phyloP scores from a whole-genome alignment of 2,329 filamentous ascomycete genomes.

The Alternaria solani region DNA sequence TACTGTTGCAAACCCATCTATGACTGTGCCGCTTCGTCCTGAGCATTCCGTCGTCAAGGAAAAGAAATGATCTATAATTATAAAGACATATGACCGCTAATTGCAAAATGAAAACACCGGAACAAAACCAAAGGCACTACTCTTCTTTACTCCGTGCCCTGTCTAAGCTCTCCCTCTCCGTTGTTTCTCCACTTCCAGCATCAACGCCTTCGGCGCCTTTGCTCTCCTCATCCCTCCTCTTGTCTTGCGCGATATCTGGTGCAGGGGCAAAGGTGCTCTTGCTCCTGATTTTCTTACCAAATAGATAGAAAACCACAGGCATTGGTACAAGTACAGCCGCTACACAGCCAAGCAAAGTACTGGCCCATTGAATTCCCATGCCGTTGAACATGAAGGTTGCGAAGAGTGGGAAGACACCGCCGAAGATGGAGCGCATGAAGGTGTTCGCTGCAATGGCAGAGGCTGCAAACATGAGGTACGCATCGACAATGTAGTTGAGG shows the following conservation, averaged over 20 bases:
- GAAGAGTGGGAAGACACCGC: slow-evolving; percentile 63
- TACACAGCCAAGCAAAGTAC: slow-evolving; percentile 56
- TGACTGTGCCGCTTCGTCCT: neutral
- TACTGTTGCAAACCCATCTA: neutral
- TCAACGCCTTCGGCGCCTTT: slow-evolving; percentile 18
- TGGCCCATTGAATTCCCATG: slow-evolving; percentile 60
- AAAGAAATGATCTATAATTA: neutral
- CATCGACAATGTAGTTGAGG: slow-evolving; percentile 67
- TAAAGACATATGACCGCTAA: slow-evolving; percentile 4
- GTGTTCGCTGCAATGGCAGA: slow-evolving; percentile 65
- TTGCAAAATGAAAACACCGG: slow-evolving; percentile 4
- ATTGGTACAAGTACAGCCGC: slow-evolving; percentile 54
- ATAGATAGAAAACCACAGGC: slow-evolving; percentile 55
- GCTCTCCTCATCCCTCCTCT: slow-evolving; percentile 46
- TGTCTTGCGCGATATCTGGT: slow-evolving; percentile 50
- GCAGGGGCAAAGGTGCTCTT: slow-evolving; percentile 55
- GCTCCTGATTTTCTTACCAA: slow-evolving; percentile 54
- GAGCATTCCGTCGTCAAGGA: neutral
- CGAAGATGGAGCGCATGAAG: slow-evolving; percentile 60
- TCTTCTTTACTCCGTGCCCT: slow-evolving; percentile 26
- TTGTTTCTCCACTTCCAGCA: slow-evolving; percentile 15
- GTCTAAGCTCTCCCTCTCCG: slow-evolving; percentile 8
- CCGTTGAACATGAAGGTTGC: slow-evolving; percentile 64
- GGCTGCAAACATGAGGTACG: slow-evolving; percentile 65
- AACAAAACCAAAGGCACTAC: slow-evolving; percentile 1